A percentile compares a stretch with the other conserved stretches of the same genome.
phyloP scores from a whole-genome alignment of 495 filamentous ascomycete species.

The Hyaloscypha bicolor region DNA sequence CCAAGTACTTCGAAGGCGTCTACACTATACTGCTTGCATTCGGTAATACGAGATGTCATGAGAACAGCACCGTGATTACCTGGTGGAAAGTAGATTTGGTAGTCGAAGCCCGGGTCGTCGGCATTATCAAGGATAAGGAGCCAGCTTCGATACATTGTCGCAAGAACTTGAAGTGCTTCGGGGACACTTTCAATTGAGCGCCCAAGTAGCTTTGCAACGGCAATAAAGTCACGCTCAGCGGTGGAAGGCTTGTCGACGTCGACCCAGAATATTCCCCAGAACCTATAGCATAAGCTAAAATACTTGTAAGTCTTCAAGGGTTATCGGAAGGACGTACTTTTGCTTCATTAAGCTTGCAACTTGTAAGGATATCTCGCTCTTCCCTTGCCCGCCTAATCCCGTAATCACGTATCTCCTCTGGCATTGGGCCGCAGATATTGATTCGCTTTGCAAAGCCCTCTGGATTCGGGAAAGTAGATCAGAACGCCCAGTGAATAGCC shows the following conservation, averaged over 20 bases:
- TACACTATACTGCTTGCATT: conserved; percentile 35
- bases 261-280: conserved; percentile 38
- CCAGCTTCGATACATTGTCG: conserved; percentile 31
- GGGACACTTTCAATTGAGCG: conserved; percentile 25
- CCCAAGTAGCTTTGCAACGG: conserved; percentile 34
- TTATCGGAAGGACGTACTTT: conserved; percentile 24
- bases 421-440: conserved; percentile 5
- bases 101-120: conserved; percentile 38
- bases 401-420: conserved; percentile 39
- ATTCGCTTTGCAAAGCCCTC: conserved; percentile 12
- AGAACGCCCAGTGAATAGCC: conserved; percentile 29
- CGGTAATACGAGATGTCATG: conserved; percentile 43
- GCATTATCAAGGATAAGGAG: conserved; percentile 45
- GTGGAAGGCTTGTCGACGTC: conserved; percentile 33
- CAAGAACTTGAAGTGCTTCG: conserved; percentile 37
- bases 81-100: conserved; percentile 38
- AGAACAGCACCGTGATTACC: conserved; percentile 40
- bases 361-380: conserved; percentile 42
- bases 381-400: conserved; percentile 42
- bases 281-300: conserved; percentile 29
- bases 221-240: conserved; percentile 30
- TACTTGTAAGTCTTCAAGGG: conserved; percentile 9
- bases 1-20: conserved; percentile 39
- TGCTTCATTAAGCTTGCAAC: conserved; percentile 37
- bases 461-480: conserved; percentile 25